Evolutionary conservation across 495 filamentous ascomycete genomes (phyloP), one percentile per base, ranked within the genome.

Genomic region (Thozetella sp.): DNA sequence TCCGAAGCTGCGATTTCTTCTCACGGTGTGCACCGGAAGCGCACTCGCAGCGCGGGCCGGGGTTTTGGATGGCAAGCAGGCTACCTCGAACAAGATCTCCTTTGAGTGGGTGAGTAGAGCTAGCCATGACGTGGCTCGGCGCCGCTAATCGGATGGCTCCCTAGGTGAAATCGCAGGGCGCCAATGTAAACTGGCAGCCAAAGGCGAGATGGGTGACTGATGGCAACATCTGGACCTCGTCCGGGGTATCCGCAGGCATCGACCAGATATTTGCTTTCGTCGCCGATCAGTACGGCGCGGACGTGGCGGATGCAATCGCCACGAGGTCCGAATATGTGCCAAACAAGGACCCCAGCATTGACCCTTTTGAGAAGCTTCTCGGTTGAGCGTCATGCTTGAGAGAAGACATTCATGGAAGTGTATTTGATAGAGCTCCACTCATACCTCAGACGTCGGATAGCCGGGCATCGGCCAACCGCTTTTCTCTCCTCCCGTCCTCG

Each of bases 171-270:
- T 57, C 71, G 2, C 66, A 79, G 30, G 67, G 79, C 1, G 66
- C 76, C 0, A 69, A 74, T 12, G 81, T 84, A 22, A 30, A 80
- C 0, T 91, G 88, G 88, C 71, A 86, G 1, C 62, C 75, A 1
- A 67, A 71, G 37, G 88, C 88, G 24, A 68, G 88, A 53, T 90
- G 87, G 88, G 83, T 88, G 0, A 63, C 69, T 2, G 86, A 88
- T 72, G 87, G 86, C 19, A 86, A 87, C 59, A 64, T 88, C 0
- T 91, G 88, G 87, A 88, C 85, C 15, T 78, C 78, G 0, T 83
- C 85, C 0, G 88, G 86, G 1, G 73, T 91, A 0, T 82, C 79
- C 50, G 87, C 88, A 3, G 88, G 88, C 0, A 86, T 88, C 22
- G 88, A 91, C 76, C 73, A 81, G 24, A 83, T 77, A 53, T 76